A percentile compares a stretch with the other conserved stretches of the same genome.
phyloP scores from a whole-genome alignment of 2,329 filamentous ascomycete species.

The Thyridium curvatum region DNA sequence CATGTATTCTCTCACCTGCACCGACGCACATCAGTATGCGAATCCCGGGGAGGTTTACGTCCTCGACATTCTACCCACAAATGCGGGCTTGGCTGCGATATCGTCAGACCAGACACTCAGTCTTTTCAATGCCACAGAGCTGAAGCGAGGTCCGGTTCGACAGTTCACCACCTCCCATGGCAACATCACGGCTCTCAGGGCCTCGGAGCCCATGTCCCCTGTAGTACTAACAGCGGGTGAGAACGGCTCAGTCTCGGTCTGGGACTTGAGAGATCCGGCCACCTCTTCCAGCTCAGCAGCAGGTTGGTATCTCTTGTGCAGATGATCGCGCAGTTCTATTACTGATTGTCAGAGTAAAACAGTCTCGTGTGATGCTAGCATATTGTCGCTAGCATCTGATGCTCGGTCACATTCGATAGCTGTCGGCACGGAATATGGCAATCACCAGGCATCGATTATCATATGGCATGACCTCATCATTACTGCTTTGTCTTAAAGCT shows the following conservation, averaged over 20 bases:
- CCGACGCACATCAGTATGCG: constrained; percentile 31
- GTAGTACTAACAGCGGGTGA: constrained; percentile 64
- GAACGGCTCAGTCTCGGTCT: constrained; percentile 60
- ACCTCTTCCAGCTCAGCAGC: constrained; percentile 25
- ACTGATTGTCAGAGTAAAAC: too few relatives aligned
- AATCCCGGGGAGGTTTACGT: constrained; percentile 44
- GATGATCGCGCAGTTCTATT: too few relatives aligned
- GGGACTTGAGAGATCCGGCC: constrained; percentile 51
- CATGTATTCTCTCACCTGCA: constrained; percentile 35
- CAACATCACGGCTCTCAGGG: constrained; percentile 57
- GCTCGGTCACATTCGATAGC: constrained; percentile 53
- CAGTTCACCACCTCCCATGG: constrained; percentile 47
- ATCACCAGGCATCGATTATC: constrained; percentile 54
- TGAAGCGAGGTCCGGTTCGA: constrained; percentile 44
- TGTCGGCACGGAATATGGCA: constrained; percentile 66
- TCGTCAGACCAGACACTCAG: constrained; percentile 66
- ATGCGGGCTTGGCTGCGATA: constrained; percentile 50
- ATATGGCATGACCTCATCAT: constrained; percentile 42
- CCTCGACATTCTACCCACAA: constrained; percentile 48
- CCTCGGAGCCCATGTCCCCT: constrained; percentile 43
- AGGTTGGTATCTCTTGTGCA: constrained; percentile 25
- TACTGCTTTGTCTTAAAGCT: not conserved
- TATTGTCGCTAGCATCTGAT: constrained; percentile 62
- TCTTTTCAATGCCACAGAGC: constrained; percentile 53
- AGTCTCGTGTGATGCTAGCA: constrained; percentile 11